Base-by-base conservation (phyloP, 257 asterid genomes). In the Mitragyna speciosa region DNA sequence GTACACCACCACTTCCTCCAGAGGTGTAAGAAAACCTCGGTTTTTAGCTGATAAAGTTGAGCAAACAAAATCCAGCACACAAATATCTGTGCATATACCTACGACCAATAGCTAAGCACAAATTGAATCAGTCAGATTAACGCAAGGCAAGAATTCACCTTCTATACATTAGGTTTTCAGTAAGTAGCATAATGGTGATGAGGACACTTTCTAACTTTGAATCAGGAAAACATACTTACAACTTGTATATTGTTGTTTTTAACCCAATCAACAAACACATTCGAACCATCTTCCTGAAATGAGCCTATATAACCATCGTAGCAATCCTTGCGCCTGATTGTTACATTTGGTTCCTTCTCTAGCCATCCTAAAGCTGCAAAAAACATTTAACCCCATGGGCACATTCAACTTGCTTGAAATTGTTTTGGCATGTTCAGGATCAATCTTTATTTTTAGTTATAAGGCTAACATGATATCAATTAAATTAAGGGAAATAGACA, bases 1-100 rank as follows among this genome's bases (percentile, higher is more conserved):
- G 84, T 87, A 89, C 61, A 90, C 86, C 15, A 92, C 89, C 7
- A 92, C 88, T 22, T 92, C 89, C 80, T 90, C 82, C 11, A 92
- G 86, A 33, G 92, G 92, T 12, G 68, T 72, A 52, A 92, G 91
- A 6, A 92, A 61, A 1, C 97, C 90, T 3, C 73, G 91, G 83
- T 85, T 92, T 76, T 78, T 90, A 22, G 94, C 97, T 6, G 97
- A 92, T 82, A 92, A 28, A 6, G 94, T 83, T 47, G 95, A 90
- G 84, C 94, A 88, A 30, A 89, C 92, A n/a, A 92, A 90, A 85
- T 92, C 97, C 80, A 92, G 84, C 73, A 92, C 97, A 16, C 97
- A 90, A 7, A 92, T 90, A 82, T 92, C 97, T 5, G 97, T 92
- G 87, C 97, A 92, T 51, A 85, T 41, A 12, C 97, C 95, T 49